Base-by-base conservation (phyloP, 768 basidiomycete species). In the Lentinula raphanica region DNA sequence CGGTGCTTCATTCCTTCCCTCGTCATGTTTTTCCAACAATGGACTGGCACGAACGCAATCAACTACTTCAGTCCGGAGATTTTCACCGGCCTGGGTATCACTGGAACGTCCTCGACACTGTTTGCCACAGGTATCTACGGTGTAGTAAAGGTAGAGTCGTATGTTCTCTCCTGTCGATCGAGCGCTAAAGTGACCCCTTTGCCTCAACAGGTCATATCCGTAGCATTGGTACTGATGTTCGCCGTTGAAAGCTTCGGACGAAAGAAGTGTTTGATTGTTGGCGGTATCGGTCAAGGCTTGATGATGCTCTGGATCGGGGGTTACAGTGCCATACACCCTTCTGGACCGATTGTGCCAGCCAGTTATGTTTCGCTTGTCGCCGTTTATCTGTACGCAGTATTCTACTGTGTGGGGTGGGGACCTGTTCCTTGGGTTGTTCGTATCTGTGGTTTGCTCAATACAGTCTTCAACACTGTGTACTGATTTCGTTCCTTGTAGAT, bases 21-120 rank as follows among this genome's bases (percentile, higher is more conserved):
- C 25, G 69, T 79, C 59, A 79, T 80, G 75, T 70, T 79, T 59
- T 76, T 75, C 64, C 68, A 69, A 39, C 73, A 82, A 65, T 79
- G 79, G 75, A 81, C 78, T 0, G 82, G 82, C 13, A 79, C 79
- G 12, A 82, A 83, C 60, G 74, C 79, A 2, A 79, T 83, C 63
- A 81, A 81, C 63, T 83, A 83, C 62, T 84, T 76, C 59, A 76
- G 76, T 60, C 82, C 82, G 0, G 64, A 74, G 39, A 79, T 83
- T 59, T 83, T 84, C 60, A 73, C 74, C 3, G 67, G 67, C 36
- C 68, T 83, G 15, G 82, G 82, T 2, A 74, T 82, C 23, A 71
- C 68, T 0, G 76, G 77, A 3, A 75, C 70, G 25, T 72, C 63
- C 6, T 67, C 78, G 3, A 74, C 71, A 17, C 69, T 84, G 6